A percentile compares a stretch with the other conserved stretches of the same genome.
Evolutionary conservation across 495 filamentous ascomycete species (phyloP).

Genomic region (Annulohypoxylon stygium): DNA sequence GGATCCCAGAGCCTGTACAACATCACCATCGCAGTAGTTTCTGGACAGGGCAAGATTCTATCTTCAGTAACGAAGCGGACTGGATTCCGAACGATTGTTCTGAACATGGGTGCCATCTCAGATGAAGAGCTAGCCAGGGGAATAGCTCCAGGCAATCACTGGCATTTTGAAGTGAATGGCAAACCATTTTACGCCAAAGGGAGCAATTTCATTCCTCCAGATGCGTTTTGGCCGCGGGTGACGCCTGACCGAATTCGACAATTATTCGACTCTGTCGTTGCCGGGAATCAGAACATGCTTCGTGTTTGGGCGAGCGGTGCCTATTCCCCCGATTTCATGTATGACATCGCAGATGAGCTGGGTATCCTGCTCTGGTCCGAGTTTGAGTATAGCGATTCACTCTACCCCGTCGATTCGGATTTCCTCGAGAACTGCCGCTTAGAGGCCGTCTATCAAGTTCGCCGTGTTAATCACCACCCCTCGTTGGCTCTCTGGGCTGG

Average conservation of each 20-base stretch:
- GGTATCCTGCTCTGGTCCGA: constrained; percentile 78
- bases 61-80: constrained; percentile 68
- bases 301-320: constrained; percentile 75
- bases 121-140: constrained; percentile 68
- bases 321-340: constrained; percentile 76
- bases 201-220: constrained; percentile 75
- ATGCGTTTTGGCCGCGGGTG: constrained; percentile 75
- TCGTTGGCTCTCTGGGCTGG: constrained; percentile 77
- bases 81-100: constrained; percentile 76
- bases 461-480: constrained; percentile 75
- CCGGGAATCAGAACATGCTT: constrained; percentile 77
- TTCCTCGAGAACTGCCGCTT: constrained; percentile 71
- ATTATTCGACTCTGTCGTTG: constrained; percentile 68
- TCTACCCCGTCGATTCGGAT: constrained; percentile 69
- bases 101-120: constrained; percentile 72
- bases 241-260: constrained; percentile 66
- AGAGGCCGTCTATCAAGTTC: constrained; percentile 73
- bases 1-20: constrained; percentile 73
- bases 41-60: constrained; percentile 51
- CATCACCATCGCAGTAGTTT: constrained; percentile 64
- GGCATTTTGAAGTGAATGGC: constrained; percentile 78
- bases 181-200: constrained; percentile 77
- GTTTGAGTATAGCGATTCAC: constrained; percentile 73
- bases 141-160: constrained; percentile 68
- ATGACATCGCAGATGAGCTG: constrained; percentile 74